Percentiles rank a stretch among this genome's conserved stretches.
These are phyloP conservation scores for Danielozyma ontarioensis DNA, from an alignment of 805 yeast species.

Conservation along the genomic window DNA sequence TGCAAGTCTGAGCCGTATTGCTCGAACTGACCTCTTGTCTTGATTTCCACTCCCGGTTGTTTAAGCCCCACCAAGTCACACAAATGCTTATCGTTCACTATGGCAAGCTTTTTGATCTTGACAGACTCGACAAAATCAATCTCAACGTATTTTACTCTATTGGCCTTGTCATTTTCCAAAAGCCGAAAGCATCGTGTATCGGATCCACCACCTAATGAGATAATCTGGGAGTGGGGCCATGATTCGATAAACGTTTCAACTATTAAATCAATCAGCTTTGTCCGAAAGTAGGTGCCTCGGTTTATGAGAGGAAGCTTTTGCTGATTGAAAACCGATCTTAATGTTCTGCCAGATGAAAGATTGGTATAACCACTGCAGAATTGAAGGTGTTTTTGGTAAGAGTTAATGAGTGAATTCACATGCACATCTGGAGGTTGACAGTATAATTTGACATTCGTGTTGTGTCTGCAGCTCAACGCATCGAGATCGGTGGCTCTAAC, in stretches of 20 bases:
- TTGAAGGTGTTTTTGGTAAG: slow-evolving; percentile 35
- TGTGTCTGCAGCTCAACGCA: slow-evolving; percentile 61
- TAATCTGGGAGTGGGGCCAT: slow-evolving; percentile 39
- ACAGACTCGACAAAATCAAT: slow-evolving; percentile 58
- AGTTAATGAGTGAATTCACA: slow-evolving; percentile 25
- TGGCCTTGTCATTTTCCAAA: slow-evolving; percentile 22
- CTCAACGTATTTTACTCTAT: slow-evolving; percentile 46
- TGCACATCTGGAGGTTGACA: slow-evolving; percentile 35
- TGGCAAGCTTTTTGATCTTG: slow-evolving; percentile 46
- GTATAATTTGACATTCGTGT: slow-evolving; percentile 47
- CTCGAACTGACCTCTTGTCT: slow-evolving; percentile 18
- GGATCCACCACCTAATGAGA: slow-evolving; percentile 78
- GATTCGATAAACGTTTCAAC: slow-evolving; percentile 38
- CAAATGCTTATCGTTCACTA: slow-evolving; percentile 28
- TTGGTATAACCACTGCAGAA: slow-evolving; percentile 33
- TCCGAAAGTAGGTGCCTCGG: slow-evolving; percentile 64
- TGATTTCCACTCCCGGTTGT: slow-evolving; percentile 7
- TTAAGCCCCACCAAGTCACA: slow-evolving; percentile 15
- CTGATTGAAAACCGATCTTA: slow-evolving; percentile 34
- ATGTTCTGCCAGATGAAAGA: slow-evolving; percentile 35
- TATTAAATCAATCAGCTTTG: slow-evolving; percentile 45
- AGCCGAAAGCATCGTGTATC: slow-evolving; percentile 63
- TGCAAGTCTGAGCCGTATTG: slow-evolving; percentile 23
- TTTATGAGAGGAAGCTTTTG: slow-evolving; percentile 62
- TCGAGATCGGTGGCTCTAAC: slow-evolving; percentile 62